Evolutionary conservation across 257 asterid species (phyloP).

Genomic region (Eustoma russellianum): DNA sequence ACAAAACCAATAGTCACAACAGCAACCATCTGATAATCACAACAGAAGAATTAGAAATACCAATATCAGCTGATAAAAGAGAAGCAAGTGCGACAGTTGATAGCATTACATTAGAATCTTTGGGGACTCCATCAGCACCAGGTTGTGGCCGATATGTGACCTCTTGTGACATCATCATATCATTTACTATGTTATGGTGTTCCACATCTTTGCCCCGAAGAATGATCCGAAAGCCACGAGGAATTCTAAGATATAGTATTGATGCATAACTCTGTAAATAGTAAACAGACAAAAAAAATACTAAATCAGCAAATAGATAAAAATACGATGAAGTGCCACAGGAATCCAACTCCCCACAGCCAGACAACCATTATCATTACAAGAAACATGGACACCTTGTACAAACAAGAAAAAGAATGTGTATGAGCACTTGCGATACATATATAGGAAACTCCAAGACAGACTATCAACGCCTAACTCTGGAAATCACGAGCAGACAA

Average conservation of each 20-base stretch:
- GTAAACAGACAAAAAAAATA: slow-evolving; percentile 12
- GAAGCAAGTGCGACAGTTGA: not conserved
- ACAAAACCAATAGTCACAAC: slow-evolving; percentile 90
- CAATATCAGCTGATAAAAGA: slow-evolving; percentile 10
- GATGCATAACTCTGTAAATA: slow-evolving; percentile 83
- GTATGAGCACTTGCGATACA: no score
- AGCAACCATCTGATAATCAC: slow-evolving; percentile 62
- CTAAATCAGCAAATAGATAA: not conserved
- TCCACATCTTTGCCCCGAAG: slow-evolving; percentile 89
- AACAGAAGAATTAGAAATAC: slow-evolving; percentile 6
- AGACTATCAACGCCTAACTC: no score
- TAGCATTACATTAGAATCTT: slow-evolving; percentile 50
- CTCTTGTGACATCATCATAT: slow-evolving; percentile 97
- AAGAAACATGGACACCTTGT: not conserved
- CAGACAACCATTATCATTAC: not conserved
- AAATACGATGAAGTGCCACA: not conserved
- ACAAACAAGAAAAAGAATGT: not conserved
- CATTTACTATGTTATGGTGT: slow-evolving; percentile 92
- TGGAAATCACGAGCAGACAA: no score
- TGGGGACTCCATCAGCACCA: slow-evolving; percentile 50
- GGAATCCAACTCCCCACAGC: not conserved
- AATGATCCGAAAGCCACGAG: slow-evolving; percentile 73
- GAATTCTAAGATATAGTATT: slow-evolving; percentile 83
- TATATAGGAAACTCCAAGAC: no score
- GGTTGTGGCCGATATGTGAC: slow-evolving; percentile 84